These are phyloP conservation scores for Irineochytrium annulatum DNA, from an alignment of 192 early-diverging fungal genomes.

Conservation along the genomic window DNA sequence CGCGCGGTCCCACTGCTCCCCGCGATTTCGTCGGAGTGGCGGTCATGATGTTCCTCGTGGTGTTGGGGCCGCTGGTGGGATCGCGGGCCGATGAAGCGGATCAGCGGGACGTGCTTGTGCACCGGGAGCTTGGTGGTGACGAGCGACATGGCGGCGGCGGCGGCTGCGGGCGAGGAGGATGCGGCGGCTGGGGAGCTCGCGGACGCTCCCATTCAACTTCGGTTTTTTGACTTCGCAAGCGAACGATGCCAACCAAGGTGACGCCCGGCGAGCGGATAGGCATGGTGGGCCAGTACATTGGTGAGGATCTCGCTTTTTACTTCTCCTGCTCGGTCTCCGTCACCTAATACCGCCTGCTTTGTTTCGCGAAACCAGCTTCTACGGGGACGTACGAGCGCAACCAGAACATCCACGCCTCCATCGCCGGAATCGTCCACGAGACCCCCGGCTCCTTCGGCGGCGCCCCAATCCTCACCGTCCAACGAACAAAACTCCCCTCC, in stretches of 20 bases:
- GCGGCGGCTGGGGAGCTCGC: too few relatives aligned
- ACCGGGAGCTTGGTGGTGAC: not conserved
- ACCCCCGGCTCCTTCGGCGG: conserved; percentile 13
- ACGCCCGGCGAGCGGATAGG: conserved; percentile 79
- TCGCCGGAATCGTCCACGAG: conserved; percentile 3
- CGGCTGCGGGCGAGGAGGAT: too few relatives aligned
- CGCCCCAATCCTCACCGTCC: too few relatives aligned
- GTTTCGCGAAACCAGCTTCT: conserved; percentile 5
- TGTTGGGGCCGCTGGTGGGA: too few relatives aligned
- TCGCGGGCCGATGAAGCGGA: not conserved
- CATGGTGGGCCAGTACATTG: conserved; percentile 56
- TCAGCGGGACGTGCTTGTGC: not conserved
- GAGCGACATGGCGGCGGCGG: not conserved
- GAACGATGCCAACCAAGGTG: too few relatives aligned
- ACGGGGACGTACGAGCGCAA: conserved; percentile 8
- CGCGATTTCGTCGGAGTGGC: too few relatives aligned
- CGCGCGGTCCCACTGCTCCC: too few relatives aligned
- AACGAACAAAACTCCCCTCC: too few relatives aligned
- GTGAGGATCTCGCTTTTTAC: not conserved
- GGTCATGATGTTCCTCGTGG: too few relatives aligned
- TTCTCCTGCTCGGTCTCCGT: not conserved
- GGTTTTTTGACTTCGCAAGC: too few relatives aligned
- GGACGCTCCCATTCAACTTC: too few relatives aligned
- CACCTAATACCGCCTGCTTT: not conserved
- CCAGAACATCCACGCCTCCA: not conserved